phyloP scores from a whole-genome alignment of 2,329 filamentous ascomycete genomes.

The Triangularia setosa region DNA sequence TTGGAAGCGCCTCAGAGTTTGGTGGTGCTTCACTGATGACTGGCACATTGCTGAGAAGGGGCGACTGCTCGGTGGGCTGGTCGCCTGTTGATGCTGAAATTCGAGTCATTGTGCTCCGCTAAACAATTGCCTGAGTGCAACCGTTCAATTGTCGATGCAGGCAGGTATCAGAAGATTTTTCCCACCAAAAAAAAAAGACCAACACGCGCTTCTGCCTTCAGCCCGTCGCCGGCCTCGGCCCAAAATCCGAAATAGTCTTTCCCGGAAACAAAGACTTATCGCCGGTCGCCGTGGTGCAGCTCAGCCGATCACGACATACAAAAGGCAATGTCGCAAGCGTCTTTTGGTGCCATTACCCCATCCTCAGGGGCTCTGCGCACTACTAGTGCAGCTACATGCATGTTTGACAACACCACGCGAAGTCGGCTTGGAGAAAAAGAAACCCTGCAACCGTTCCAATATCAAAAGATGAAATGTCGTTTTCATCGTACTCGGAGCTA shows the following conservation, averaged over 20 bases:
- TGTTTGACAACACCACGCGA: slow-evolving; percentile 3
- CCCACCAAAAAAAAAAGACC: neutral
- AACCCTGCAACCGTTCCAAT: neutral
- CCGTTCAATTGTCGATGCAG: neutral
- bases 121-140: neutral
- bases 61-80: slow-evolving; percentile 15
- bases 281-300: neutral
- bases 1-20: neutral
- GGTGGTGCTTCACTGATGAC: neutral
- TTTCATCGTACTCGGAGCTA: neutral
- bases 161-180: neutral
- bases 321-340: slow-evolving; percentile 20
- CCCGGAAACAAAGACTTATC: slow-evolving; percentile 8
- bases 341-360: neutral
- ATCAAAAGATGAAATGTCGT: neutral
- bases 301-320: slow-evolving; percentile 21
- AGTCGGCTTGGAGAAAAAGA: neutral
- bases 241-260: neutral
- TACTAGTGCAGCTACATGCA: neutral
- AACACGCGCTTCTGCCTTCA: neutral
- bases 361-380: neutral
- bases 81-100: neutral
- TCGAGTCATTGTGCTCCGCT: slow-evolving; percentile 11
- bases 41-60: slow-evolving; percentile 8
- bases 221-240: neutral